Conservation (phyloP, 495 filamentous ascomycete genomes). For the Neohortaea acidophila region DNA sequence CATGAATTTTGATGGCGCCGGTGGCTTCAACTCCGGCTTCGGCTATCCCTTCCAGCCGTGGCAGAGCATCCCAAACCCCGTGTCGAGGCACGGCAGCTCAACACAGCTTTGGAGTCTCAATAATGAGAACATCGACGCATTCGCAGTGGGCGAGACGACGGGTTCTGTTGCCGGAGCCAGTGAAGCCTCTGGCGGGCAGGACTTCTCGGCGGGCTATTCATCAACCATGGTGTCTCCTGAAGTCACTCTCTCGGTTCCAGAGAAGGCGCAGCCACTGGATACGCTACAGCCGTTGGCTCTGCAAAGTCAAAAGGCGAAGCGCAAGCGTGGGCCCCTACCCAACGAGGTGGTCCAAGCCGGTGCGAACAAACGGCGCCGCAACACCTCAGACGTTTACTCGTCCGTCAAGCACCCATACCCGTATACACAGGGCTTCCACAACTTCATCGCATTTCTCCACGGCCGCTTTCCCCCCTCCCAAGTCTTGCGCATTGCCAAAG, state of each 20-base stretch:
- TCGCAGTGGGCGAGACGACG: slow-evolving; percentile 55
- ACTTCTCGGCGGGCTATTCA: slow-evolving; percentile 19
- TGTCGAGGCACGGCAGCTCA: slow-evolving; percentile 13
- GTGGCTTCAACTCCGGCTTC: slow-evolving; percentile 3
- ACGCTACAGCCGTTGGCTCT: slow-evolving; percentile 18
- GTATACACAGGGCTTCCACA: slow-evolving; percentile 81
- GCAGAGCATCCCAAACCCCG: slow-evolving; percentile 12
- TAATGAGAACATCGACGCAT: slow-evolving; percentile 31
- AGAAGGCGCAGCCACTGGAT: slow-evolving; percentile 19
- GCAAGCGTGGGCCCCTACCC: slow-evolving; percentile 15
- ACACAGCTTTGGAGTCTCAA: slow-evolving; percentile 2
- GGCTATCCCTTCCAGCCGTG: slow-evolving; percentile 13
- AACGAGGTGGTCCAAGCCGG: slow-evolving; percentile 33
- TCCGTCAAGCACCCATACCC: slow-evolving; percentile 78
- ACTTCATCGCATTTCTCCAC: slow-evolving; percentile 65
- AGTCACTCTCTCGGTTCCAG: too few species aligned
- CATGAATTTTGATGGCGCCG: slow-evolving; percentile 12
- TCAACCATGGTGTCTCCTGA: slow-evolving; percentile 20
- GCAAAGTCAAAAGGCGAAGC: slow-evolving; percentile 23
- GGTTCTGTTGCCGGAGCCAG: slow-evolving; percentile 47
- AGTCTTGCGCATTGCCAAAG: slow-evolving; percentile 64
- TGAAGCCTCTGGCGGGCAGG: slow-evolving; percentile 20
- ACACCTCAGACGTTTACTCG: slow-evolving; percentile 75
- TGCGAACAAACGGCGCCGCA: slow-evolving; percentile 40
- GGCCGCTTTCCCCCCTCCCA: slow-evolving; percentile 56